These are phyloP conservation scores for Cadophora gregata DNA, from an alignment of 2,329 filamentous ascomycete species.

Conservation along the genomic window DNA sequence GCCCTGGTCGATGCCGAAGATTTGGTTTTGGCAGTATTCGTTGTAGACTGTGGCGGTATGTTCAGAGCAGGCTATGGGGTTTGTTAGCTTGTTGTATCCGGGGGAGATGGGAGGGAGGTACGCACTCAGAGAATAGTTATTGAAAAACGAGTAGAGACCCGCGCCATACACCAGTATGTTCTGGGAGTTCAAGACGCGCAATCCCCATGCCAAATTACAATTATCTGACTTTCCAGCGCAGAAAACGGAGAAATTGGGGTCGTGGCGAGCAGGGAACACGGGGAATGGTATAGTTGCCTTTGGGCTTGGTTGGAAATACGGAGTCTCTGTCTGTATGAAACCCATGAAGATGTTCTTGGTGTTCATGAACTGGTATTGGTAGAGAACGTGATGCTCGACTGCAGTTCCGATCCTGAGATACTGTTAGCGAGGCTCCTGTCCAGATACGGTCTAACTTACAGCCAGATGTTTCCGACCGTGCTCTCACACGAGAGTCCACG, in stretches of 20 bases:
- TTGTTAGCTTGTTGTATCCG: background rate
- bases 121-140: slow-evolving; percentile 54
- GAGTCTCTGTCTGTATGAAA: slow-evolving; percentile 39
- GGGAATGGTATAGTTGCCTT: slow-evolving; percentile 67
- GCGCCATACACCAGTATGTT: slow-evolving; percentile 58
- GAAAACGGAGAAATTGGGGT: slow-evolving; percentile 55
- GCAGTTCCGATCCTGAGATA: slow-evolving; percentile 70
- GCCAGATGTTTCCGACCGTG: slow-evolving; percentile 55
- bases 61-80: slow-evolving; percentile 6
- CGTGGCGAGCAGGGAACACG: slow-evolving; percentile 46
- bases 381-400: slow-evolving; percentile 58
- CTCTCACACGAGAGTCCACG: slow-evolving; percentile 47
- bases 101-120: background rate
- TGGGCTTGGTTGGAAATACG: slow-evolving; percentile 70
- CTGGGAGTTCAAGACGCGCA: slow-evolving; percentile 61
- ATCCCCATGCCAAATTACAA: slow-evolving; percentile 67
- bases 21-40: slow-evolving; percentile 19
- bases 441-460: slow-evolving; percentile 53
- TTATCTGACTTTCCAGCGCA: slow-evolving; percentile 49
- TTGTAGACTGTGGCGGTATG: slow-evolving; percentile 16
- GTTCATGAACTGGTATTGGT: slow-evolving; percentile 57
- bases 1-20: slow-evolving; percentile 14
- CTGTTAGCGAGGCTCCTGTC: slow-evolving; percentile 65
- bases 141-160: slow-evolving; percentile 65
- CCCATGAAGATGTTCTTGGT: slow-evolving; percentile 40